Evolutionary conservation across 176 grass and related monocot genomes (phyloP), one percentile per base, ranked within the genome.

Genomic region (Ensete ventricosum): DNA sequence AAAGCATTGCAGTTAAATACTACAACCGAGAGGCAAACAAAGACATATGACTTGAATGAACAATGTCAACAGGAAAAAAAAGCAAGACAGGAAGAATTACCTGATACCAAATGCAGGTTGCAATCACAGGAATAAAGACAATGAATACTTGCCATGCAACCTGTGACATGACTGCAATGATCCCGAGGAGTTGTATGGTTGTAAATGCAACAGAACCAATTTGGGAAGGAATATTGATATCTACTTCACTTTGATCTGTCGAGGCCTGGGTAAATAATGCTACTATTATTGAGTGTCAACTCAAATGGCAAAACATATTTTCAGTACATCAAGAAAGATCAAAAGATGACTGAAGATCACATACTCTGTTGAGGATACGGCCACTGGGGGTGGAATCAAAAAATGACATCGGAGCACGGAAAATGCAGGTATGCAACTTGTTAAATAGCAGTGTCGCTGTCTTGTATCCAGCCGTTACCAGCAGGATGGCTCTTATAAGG

Each of bases 341-440:
- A 43, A 43, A 43, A 43, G 34, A 43, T 43, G 34, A 43, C 34
- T 6, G 3, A 43, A 52, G 57, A 55, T 67, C 17, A 82, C 82
- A 54, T 92, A 96, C 89, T 75, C 89, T 69, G 48, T 82, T 88
- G 81, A 92, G 83, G 70, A 92, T 92, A 62, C 93, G 80, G 74
- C 89, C 89, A 16, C 64, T 88, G 0, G 89, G 93, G 82, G 93
- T 96, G 43, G 89, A 96, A 78, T 96, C 87, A 26, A 96, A 92
- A 73, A 96, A 96, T 1, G 89, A 19, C 93, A 96, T 96, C 19
- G 93, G 93, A 16, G 89, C 87, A 62, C 83, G 89, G 63, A 96
- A 96, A 87, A 96, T 96, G 72, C 87, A 82, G 79, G 72, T 73
- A 68, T 96, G 92, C 92, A 96, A 89, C 73, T 88, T 90, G 76